A percentile compares a stretch with the other conserved stretches of the same genome.
Evolutionary conservation across 768 basidiomycete species (phyloP).

Genomic region (Naematelia aurantialba): DNA sequence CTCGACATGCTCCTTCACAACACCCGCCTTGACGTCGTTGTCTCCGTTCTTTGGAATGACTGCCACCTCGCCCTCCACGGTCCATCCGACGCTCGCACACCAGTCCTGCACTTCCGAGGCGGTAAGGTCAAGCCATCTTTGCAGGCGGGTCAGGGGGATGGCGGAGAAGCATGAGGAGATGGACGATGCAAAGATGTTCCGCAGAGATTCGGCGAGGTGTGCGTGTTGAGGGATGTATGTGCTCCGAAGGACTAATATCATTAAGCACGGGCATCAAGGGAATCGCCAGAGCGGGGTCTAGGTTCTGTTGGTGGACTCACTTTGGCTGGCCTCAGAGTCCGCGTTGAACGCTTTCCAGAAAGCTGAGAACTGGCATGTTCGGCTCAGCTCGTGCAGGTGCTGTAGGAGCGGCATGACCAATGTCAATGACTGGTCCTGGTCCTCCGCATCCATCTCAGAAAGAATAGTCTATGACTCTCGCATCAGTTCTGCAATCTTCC

Average conservation of each 20-base stretch:
- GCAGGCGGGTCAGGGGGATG: constrained; percentile 35
- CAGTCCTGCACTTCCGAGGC: constrained; percentile 31
- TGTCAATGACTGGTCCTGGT: constrained; percentile 36
- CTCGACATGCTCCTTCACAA: constrained; percentile 50
- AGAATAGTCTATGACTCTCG: constrained; percentile 27
- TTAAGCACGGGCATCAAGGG: neutral
- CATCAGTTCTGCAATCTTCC: constrained; percentile 2
- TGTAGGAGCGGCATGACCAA: constrained; percentile 39
- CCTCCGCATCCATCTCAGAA: constrained; percentile 46
- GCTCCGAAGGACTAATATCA: constrained; percentile 31
- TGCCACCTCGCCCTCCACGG: constrained; percentile 44
- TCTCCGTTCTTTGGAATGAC: constrained; percentile 49
- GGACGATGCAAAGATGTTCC: constrained; percentile 43
- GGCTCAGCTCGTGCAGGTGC: constrained; percentile 34
- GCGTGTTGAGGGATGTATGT: constrained; percentile 45
- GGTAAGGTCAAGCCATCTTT: constrained; percentile 47
- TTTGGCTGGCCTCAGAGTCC: constrained; percentile 27
- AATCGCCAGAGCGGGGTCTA: neutral
- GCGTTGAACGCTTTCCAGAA: constrained; percentile 45
- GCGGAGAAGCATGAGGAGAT: constrained; percentile 48
- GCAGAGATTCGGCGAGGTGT: constrained; percentile 34
- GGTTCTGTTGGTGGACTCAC: neutral
- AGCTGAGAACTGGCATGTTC: constrained; percentile 45
- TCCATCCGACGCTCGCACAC: constrained; percentile 43
- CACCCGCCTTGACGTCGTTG: constrained; percentile 51